Evolutionary conservation across 371 early-diverging fungal genomes (phyloP), one percentile per base, ranked within the genome.

Genomic region (Mucor piriformis): DNA sequence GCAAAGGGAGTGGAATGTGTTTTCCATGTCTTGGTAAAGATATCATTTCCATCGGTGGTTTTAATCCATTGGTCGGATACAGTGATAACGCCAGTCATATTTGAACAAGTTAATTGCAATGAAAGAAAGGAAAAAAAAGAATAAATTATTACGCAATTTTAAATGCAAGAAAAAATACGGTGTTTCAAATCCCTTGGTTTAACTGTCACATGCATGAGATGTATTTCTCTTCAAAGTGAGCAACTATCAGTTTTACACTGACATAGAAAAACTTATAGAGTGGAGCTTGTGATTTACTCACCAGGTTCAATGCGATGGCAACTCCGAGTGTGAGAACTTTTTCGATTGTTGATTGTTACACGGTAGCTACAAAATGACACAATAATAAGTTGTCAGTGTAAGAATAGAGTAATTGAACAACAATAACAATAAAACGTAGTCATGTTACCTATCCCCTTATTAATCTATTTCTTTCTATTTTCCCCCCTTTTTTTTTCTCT

Each of bases 21-120:
- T 37, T 74, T 74, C 82, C 82, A 83, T 2, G 75, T 79, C 48
- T 73, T 76, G 29, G 83, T 83, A 44, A 68, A 83, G 21, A 83
- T 42, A 6, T 70, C 63, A 12, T 66, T 33, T 13, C 64, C 66
- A 53, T 76, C 76, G 23, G 53, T n/a, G 6, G 73, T 66, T 8
- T 50, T 69, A 20, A 73, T 69, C 80, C 80, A 79, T 43, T 72
- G 70, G 15, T 70, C 62, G 15, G 50, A 33, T 15, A 64, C 68
- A 11, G 63, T 43, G 37, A 69, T 59, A 23, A 40, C 43, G 34
- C 27, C 32, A 47, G 50, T 25, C 21, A 52, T 50, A 12, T 54
- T 55, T 23, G 21, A 29, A 25, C 3, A 53, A 53, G 7, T 3
- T 38, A 34, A 34, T 37, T 4, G 40, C 34, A 44, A 37, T 34